These are phyloP conservation scores for Aspergillus pseudoterreus DNA, from an alignment of 2,329 filamentous ascomycete species.

Conservation along the genomic window DNA sequence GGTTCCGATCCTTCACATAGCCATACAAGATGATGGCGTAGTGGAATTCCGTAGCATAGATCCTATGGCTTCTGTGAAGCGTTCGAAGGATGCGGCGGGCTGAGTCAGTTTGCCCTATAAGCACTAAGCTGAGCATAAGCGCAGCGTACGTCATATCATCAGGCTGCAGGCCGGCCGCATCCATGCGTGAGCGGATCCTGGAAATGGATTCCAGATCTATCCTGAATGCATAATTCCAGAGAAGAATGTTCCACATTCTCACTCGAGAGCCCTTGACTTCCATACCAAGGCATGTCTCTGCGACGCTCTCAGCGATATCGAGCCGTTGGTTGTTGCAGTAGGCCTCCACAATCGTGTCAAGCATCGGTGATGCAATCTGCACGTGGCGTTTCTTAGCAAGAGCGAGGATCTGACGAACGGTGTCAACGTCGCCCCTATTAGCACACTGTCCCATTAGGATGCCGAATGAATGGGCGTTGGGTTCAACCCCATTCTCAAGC, in stretches of 20 bases:
- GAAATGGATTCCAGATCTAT: conserved; percentile 56
- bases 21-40: conserved; percentile 47
- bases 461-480: conserved; percentile 64
- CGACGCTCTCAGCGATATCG: conserved; percentile 56
- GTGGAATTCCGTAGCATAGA: conserved; percentile 41
- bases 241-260: conserved; percentile 73
- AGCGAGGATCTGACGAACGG: conserved; percentile 62
- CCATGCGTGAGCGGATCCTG: conserved; percentile 55
- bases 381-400: conserved; percentile 56
- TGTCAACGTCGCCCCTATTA: conserved; percentile 67
- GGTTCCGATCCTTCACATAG: conserved; percentile 48
- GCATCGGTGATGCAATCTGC: conserved; percentile 54
- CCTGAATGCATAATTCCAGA: conserved; percentile 64
- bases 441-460: conserved; percentile 71
- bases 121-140: conserved; percentile 56
- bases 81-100: conserved; percentile 51
- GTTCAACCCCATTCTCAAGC: conserved; percentile 44
- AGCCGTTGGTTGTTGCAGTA: conserved; percentile 58
- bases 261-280: conserved; percentile 53
- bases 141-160: conserved; percentile 59
- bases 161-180: conserved; percentile 46
- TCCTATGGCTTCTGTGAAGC: conserved; percentile 35
- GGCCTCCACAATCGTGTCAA: conserved; percentile 63
- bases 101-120: conserved; percentile 51
- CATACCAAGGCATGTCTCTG: conserved; percentile 53